Percentiles rank a stretch among this genome's conserved stretches.
phyloP scores from a whole-genome alignment of 129 eudicot genomes.

The Lactuca sativa region DNA sequence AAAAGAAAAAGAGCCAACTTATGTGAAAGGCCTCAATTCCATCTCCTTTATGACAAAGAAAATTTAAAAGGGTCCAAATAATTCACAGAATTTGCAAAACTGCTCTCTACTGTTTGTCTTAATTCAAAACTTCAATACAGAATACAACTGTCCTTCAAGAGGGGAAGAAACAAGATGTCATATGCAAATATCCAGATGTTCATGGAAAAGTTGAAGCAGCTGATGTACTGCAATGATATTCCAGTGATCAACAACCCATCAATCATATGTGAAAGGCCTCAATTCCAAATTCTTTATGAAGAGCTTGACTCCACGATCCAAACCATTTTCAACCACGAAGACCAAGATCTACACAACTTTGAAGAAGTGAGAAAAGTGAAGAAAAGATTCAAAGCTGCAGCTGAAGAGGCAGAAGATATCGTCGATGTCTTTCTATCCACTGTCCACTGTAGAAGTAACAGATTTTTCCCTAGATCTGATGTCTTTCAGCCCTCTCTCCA shows the following conservation, averaged over 20 bases:
- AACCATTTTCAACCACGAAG: neutral
- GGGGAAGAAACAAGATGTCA: constrained; percentile 3
- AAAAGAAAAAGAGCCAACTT: no score
- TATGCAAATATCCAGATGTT: constrained; percentile 11
- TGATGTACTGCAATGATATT: neutral
- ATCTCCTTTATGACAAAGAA: no score
- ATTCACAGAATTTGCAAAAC: no score
- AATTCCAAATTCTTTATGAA: constrained; percentile 11
- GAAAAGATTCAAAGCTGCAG: constrained; percentile 1
- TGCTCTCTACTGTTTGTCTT: no score
- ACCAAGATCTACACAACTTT: neutral
- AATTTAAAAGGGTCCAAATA: no score
- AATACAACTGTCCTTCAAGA: no score
- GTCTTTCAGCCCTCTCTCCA: neutral
- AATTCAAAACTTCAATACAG: no score
- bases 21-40: no score
- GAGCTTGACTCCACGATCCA: constrained; percentile 1
- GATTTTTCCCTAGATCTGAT: neutral
- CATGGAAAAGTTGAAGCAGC: constrained; percentile 16
- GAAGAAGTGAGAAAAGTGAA: neutral
- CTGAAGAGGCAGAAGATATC: constrained; percentile 14
- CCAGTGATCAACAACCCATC: neutral
- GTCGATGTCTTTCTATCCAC: constrained; percentile 1
- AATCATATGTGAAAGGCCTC: constrained; percentile 6
- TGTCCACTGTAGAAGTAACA: neutral